Evolutionary conservation across 345 rosid genomes (phyloP).

Genomic region (Eucalyptus pauciflora): DNA sequence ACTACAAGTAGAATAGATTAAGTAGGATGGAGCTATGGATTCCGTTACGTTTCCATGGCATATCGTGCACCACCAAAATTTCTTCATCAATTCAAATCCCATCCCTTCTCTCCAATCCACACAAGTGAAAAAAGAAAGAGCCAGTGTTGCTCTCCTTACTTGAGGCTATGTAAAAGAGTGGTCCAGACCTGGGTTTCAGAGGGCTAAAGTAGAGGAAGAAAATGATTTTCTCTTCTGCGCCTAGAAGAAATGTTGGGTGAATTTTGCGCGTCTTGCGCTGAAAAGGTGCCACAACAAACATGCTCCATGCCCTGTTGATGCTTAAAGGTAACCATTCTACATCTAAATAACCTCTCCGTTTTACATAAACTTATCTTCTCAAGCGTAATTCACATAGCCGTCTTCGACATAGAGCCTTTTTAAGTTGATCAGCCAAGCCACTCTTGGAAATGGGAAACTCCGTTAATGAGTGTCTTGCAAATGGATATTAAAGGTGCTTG

Average conservation of each 20-base stretch:
- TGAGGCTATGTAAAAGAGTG: background rate
- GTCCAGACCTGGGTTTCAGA: background rate
- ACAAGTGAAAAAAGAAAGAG: background rate
- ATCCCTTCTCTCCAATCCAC: background rate
- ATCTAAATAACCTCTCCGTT: background rate
- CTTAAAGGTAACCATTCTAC: background rate
- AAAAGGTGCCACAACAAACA: background rate
- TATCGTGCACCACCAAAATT: background rate
- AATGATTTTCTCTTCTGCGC: background rate
- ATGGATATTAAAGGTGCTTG: background rate
- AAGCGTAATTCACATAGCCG: background rate
- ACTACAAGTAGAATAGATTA: background rate
- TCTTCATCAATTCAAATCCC: background rate
- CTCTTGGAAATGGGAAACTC: background rate
- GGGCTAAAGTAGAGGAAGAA: background rate
- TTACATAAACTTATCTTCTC: background rate
- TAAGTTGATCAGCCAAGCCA: background rate
- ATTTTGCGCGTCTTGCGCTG: background rate
- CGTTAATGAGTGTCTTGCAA: background rate
- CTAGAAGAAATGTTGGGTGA: background rate
- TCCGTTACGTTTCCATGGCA: background rate
- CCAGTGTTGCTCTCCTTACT: background rate
- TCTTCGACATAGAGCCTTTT: background rate
- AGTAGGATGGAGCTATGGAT: background rate
- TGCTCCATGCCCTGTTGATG: background rate